phyloP scores from a whole-genome alignment of 345 rosid species.

The Aquilaria yunnanensis region DNA sequence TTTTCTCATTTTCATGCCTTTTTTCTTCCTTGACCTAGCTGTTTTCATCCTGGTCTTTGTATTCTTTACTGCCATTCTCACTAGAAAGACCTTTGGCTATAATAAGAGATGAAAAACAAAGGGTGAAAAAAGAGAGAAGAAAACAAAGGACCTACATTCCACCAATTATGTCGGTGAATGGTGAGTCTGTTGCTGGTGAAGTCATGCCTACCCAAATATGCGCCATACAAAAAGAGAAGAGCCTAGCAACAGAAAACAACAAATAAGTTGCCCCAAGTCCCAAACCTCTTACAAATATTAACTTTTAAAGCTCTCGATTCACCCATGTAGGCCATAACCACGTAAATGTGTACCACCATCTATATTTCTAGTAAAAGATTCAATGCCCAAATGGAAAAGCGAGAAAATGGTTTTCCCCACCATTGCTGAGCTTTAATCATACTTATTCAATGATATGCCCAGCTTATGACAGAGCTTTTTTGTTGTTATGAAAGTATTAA shows the following conservation, averaged over 20 bases:
- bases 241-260: conserved; percentile 95
- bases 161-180: conserved; percentile 93
- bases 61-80: too few relatives aligned
- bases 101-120: too few relatives aligned
- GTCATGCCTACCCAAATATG: conserved; percentile 86
- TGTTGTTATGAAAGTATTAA: conserved; percentile 35
- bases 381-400: conserved; percentile 12
- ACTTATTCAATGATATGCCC: conserved; percentile 96
- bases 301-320: conserved; percentile 80
- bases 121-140: too few relatives aligned
- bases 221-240: conserved; percentile 95
- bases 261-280: conserved; percentile 96
- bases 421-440: neutral
- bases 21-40: too few relatives aligned
- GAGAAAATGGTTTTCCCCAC: neutral
- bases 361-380: conserved; percentile 29
- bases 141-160: conserved; percentile 62
- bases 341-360: conserved; percentile 89
- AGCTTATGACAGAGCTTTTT: conserved; percentile 84
- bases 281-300: conserved; percentile 81
- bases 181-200: conserved; percentile 94
- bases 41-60: too few relatives aligned
- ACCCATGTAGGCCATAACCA: conserved; percentile 86
- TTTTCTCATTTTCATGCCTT: too few relatives aligned
- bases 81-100: too few relatives aligned